These are phyloP conservation scores for Apiospora marii DNA, from an alignment of 2,329 filamentous ascomycete genomes.

Conservation along the genomic window DNA sequence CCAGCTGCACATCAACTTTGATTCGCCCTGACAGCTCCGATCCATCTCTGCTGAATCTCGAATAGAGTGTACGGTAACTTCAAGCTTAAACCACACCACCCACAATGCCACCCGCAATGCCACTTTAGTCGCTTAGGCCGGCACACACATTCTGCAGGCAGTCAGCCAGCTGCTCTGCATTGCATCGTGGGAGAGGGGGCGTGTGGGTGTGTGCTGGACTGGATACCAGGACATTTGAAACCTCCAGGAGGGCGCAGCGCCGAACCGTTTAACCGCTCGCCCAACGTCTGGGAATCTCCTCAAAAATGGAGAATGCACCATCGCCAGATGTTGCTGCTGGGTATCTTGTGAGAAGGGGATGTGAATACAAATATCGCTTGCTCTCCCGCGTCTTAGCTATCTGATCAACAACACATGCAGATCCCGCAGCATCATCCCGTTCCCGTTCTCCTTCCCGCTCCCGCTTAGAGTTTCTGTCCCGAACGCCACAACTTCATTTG, in stretches of 20 bases:
- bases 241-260: not conserved
- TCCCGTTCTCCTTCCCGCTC: not conserved
- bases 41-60: not conserved
- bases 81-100: conserved; percentile 8
- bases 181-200: not conserved
- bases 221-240: not conserved
- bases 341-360: not conserved
- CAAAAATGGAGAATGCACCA: not conserved
- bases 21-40: conserved; percentile 14
- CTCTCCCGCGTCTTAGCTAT: not conserved
- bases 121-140: conserved; percentile 9
- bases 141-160: not conserved
- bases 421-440: not conserved
- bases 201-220: not conserved
- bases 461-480: not conserved
- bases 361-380: conserved; percentile 9
- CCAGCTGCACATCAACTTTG: conserved; percentile 14
- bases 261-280: not conserved
- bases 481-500: not conserved
- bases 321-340: not conserved
- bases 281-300: not conserved
- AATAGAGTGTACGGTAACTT: conserved; percentile 1
- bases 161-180: not conserved
- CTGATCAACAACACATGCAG: not conserved
- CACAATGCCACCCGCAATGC: not conserved